Evolutionary conservation across 1,139 yeast genomes (phyloP).

Genomic region (Geotrichum fermentans): DNA sequence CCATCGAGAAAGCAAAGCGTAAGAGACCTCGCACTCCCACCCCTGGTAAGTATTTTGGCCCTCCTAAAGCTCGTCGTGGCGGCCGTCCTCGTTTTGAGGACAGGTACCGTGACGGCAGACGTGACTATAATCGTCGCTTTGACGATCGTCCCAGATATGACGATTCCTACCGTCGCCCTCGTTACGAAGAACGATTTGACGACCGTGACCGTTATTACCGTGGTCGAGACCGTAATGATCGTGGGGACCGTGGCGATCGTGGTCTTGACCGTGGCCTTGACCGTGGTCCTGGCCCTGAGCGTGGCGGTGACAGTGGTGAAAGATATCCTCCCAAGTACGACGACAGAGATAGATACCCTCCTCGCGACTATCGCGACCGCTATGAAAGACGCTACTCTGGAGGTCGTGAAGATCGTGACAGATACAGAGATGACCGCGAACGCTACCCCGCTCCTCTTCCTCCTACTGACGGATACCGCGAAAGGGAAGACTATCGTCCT

Average conservation of each 20-base stretch:
- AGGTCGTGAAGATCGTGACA: slow-evolving; percentile 22
- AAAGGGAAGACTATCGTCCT: slow-evolving; percentile 26
- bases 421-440: slow-evolving; percentile 24
- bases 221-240: slow-evolving; percentile 29
- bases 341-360: slow-evolving; percentile 16
- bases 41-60: slow-evolving; percentile 42
- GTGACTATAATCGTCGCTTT: slow-evolving; percentile 23
- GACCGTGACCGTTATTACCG: slow-evolving; percentile 29
- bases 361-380: slow-evolving; percentile 25
- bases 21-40: slow-evolving; percentile 41
- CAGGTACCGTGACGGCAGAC: slow-evolving; percentile 22
- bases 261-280: slow-evolving; percentile 25
- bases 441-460: slow-evolving; percentile 22
- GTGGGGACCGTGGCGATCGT: slow-evolving; percentile 25
- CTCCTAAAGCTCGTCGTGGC: slow-evolving; percentile 35
- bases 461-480: slow-evolving; percentile 24
- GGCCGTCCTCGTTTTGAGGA: slow-evolving; percentile 25
- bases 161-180: slow-evolving; percentile 31
- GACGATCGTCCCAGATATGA: slow-evolving; percentile 29
- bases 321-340: slow-evolving; percentile 18
- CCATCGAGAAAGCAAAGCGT: slow-evolving; percentile 39
- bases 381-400: slow-evolving; percentile 25
- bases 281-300: slow-evolving; percentile 23
- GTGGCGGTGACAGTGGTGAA: slow-evolving; percentile 18
- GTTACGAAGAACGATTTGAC: slow-evolving; percentile 29